Conservation (phyloP, 495 filamentous ascomycete genomes). For the Terfezia claveryi region DNA sequence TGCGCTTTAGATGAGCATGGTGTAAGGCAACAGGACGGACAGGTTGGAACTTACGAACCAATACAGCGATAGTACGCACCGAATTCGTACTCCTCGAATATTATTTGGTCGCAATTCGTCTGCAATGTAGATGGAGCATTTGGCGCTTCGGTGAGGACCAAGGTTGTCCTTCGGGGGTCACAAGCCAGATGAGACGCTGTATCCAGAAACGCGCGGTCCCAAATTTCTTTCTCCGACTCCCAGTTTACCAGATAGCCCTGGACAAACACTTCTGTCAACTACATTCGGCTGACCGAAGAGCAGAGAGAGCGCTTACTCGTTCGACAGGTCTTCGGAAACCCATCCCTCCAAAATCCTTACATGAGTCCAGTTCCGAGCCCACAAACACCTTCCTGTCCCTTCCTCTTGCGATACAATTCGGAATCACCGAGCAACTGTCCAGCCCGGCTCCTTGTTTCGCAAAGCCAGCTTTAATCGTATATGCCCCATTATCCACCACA, state of each 20-base stretch:
- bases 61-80: slow-evolving; percentile 55
- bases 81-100: slow-evolving; percentile 98
- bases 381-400: slow-evolving; percentile 58
- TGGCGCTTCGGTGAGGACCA: slow-evolving; percentile 78
- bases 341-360: slow-evolving; percentile 76
- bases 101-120: slow-evolving; percentile 79
- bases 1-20: slow-evolving; percentile 15
- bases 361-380: slow-evolving; percentile 56
- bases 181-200: slow-evolving; percentile 36
- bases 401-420: slow-evolving; percentile 72
- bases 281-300: background rate
- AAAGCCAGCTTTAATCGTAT: slow-evolving; percentile 85
- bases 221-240: slow-evolving; percentile 90
- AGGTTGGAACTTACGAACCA: slow-evolving; percentile 28
- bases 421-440: slow-evolving; percentile 46
- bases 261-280: background rate
- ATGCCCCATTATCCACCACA: slow-evolving; percentile 83
- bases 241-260: slow-evolving; percentile 79
- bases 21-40: background rate
- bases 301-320: slow-evolving; percentile 24
- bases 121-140: slow-evolving; percentile 64
- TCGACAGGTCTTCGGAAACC: slow-evolving; percentile 76
- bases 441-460: slow-evolving; percentile 23
- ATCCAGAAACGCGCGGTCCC: slow-evolving; percentile 77
- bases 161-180: slow-evolving; percentile 56